These are phyloP conservation scores for Agrocybe praecox DNA, from an alignment of 768 basidiomycete species.

Conservation along the genomic window DNA sequence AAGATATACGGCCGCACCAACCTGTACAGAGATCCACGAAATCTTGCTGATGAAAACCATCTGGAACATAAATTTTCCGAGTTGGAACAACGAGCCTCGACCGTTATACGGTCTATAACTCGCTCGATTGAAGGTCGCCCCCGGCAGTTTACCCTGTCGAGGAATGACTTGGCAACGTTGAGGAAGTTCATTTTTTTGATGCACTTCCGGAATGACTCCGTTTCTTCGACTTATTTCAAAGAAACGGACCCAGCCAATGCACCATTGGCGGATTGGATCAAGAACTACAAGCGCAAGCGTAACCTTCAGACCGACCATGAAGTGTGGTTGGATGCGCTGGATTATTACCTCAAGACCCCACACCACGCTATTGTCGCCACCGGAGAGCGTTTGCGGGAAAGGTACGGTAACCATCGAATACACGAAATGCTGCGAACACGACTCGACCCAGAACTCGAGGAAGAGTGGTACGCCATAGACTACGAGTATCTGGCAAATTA, in stretches of 20 bases:
- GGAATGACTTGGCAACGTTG: slow-evolving; percentile 28
- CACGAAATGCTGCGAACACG: slow-evolving; percentile 21
- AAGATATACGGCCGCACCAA: slow-evolving; percentile 23
- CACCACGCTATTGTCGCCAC: slow-evolving; percentile 27
- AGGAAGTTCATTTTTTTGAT: slow-evolving; percentile 39
- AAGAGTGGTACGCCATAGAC: slow-evolving; percentile 22
- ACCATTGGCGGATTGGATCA: slow-evolving; percentile 23
- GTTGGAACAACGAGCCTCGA: slow-evolving; percentile 28
- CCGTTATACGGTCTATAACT: slow-evolving; percentile 22
- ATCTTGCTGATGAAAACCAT: slow-evolving; percentile 23
- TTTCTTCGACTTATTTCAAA: slow-evolving; percentile 25
- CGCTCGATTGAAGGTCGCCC: too few relatives aligned
- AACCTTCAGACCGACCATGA: slow-evolving; percentile 21
- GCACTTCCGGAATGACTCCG: slow-evolving; percentile 29
- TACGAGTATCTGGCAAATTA: slow-evolving; percentile 29
- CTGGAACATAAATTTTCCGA: slow-evolving; percentile 27
- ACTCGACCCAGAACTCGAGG: slow-evolving; percentile 23
- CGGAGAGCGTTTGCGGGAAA: slow-evolving; percentile 22
- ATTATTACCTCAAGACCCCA: slow-evolving; percentile 32
- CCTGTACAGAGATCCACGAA: slow-evolving; percentile 25
- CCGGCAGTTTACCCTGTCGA: slow-evolving; percentile 23
- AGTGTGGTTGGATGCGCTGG: slow-evolving; percentile 30
- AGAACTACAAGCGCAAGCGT: slow-evolving; percentile 19
- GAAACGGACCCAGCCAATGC: slow-evolving; percentile 25
- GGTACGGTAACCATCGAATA: slow-evolving; percentile 17